Conservation (phyloP, 495 filamentous ascomycete genomes). For the Penicillium manginii region DNA sequence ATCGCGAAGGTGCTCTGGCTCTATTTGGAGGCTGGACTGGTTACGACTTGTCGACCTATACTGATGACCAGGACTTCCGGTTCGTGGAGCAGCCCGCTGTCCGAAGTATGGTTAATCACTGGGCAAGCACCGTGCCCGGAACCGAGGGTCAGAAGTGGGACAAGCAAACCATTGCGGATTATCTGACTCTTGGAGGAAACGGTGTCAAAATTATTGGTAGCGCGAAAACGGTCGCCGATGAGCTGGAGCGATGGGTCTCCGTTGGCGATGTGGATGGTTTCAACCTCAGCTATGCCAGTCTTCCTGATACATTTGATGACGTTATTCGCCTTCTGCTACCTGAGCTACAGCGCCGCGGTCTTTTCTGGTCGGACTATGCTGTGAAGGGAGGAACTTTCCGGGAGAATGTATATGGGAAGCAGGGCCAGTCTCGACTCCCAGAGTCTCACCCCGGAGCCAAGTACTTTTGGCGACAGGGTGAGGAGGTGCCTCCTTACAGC, state of each 20-base stretch:
- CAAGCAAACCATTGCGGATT: conserved; percentile 63
- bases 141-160: conserved; percentile 60
- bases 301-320: conserved; percentile 66
- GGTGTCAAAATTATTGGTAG: conserved; percentile 61
- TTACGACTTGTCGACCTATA: conserved; percentile 53
- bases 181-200: conserved; percentile 61
- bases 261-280: conserved; percentile 68
- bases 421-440: conserved; percentile 44
- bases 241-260: conserved; percentile 62
- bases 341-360: conserved; percentile 48
- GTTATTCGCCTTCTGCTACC: conserved; percentile 54
- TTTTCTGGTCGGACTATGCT: conserved; percentile 52
- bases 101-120: conserved; percentile 46
- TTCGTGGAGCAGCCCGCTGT: conserved; percentile 65
- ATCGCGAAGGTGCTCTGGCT: conserved; percentile 56
- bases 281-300: conserved; percentile 61
- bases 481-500: conserved; percentile 36
- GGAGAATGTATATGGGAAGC: conserved; percentile 44
- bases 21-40: conserved; percentile 61
- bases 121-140: conserved; percentile 42
- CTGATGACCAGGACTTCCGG: conserved; percentile 56
- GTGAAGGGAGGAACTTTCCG: conserved; percentile 49
- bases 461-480: conserved; percentile 48
- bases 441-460: conserved; percentile 48
- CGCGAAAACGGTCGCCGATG: conserved; percentile 60